phyloP scores from a whole-genome alignment of 371 early-diverging fungal genomes.

The Mucor ambiguus region DNA sequence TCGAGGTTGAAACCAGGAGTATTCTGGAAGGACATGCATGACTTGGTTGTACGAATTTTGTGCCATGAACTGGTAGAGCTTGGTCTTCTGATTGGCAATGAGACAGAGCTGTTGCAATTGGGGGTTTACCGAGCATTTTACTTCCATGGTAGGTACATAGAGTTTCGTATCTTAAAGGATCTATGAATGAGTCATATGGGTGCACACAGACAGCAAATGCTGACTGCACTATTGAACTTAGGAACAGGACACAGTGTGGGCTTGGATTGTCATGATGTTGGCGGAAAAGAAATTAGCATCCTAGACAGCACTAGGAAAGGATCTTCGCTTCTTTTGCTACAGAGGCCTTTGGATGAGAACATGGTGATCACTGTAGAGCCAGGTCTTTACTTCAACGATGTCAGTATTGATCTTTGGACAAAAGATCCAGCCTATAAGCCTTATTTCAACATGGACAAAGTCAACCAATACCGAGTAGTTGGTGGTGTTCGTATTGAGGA shows the following conservation, averaged over 20 bases:
- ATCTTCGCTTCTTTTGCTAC: background rate
- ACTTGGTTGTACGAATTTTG: slow-evolving; percentile 68
- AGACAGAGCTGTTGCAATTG: slow-evolving; percentile 60
- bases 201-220: background rate
- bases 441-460: slow-evolving; percentile 70
- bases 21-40: slow-evolving; percentile 87
- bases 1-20: slow-evolving; percentile 70
- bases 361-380: slow-evolving; percentile 95
- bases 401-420: slow-evolving; percentile 47
- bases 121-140: slow-evolving; percentile 77
- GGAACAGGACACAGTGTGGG: slow-evolving; percentile 62
- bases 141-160: slow-evolving; percentile 73
- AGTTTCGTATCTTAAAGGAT: background rate
- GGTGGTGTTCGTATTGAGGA: slow-evolving; percentile 95
- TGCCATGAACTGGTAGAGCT: slow-evolving; percentile 67
- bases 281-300: slow-evolving; percentile 46
- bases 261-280: slow-evolving; percentile 83
- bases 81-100: slow-evolving; percentile 64
- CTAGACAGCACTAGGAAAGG: slow-evolving; percentile 1
- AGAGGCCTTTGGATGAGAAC: slow-evolving; percentile 61
- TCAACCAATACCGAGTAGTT: slow-evolving; percentile 69
- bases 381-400: slow-evolving; percentile 71
- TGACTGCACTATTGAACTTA: background rate
- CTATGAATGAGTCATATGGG: background rate
- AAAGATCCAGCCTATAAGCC: slow-evolving; percentile 50